A percentile compares a stretch with the other conserved stretches of the same genome.
phyloP scores from a whole-genome alignment of 2,329 filamentous ascomycete species.

The Amesomyces nigricolor region DNA sequence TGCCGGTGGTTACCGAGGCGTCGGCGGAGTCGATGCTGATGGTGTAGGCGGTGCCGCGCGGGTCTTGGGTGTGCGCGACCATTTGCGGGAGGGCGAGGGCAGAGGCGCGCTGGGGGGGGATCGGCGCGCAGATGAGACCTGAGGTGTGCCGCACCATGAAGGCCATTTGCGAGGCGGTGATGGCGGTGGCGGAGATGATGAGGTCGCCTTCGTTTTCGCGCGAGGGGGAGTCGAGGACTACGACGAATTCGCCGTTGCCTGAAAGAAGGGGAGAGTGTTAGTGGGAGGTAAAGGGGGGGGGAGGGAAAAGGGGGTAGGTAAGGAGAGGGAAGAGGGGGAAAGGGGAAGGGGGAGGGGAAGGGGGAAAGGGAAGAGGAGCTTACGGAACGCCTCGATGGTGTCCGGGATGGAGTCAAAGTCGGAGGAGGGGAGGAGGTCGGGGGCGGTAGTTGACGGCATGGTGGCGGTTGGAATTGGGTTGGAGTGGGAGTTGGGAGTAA shows the following conservation, averaged over 20 bases:
- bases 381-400: constrained; percentile 59
- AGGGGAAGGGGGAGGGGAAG: background rate
- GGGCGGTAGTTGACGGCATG: constrained; percentile 41
- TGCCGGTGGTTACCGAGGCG: constrained; percentile 75
- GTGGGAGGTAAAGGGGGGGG: background rate
- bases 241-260: constrained; percentile 84
- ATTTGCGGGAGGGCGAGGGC: constrained; percentile 80
- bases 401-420: constrained; percentile 62
- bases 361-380: constrained; percentile 27
- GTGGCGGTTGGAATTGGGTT: constrained; percentile 16
- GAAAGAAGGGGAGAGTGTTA: too few relatives aligned
- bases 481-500: too few relatives aligned
- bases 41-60: constrained; percentile 88
- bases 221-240: constrained; percentile 85
- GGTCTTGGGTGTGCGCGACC: constrained; percentile 70
- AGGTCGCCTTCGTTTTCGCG: constrained; percentile 98
- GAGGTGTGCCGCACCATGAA: constrained; percentile 92
- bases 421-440: constrained; percentile 42
- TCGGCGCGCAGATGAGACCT: constrained; percentile 85
- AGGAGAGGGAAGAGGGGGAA: constrained; percentile 2
- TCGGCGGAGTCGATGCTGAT: constrained; percentile 77
- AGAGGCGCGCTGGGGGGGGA: constrained; percentile 63
- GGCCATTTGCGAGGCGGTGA: constrained; percentile 87
- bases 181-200: constrained; percentile 80
- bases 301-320: constrained; percentile 3